These are phyloP conservation scores for Hemisphaericaspora xylofermentans DNA, from an alignment of 1,139 yeast genomes.

Conservation along the genomic window DNA sequence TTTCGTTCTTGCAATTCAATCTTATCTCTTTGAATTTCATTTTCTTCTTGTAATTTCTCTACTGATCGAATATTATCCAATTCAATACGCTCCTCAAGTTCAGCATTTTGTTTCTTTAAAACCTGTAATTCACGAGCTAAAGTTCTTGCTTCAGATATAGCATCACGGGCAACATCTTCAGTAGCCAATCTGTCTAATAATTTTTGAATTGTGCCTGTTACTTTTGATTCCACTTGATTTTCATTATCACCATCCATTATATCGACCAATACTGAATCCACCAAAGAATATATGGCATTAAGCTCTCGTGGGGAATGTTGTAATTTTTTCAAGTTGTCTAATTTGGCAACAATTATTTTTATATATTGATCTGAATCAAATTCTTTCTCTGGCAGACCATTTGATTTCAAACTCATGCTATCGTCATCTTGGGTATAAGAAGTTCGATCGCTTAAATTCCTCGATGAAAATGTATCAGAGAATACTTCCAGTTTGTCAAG, in stretches of 20 bases:
- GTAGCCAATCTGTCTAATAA: constrained; percentile 34
- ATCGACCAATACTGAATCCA: constrained; percentile 35
- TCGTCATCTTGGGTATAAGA: neutral
- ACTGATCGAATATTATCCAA: constrained; percentile 17
- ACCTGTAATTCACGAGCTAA: constrained; percentile 22
- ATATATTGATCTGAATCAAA: constrained; percentile 2
- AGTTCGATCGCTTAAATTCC: neutral
- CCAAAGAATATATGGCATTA: constrained; percentile 24
- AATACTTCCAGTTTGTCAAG: neutral
- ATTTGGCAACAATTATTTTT: constrained; percentile 22
- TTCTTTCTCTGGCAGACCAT: neutral
- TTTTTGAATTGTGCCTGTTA: constrained; percentile 30
- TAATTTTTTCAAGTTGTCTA: constrained; percentile 25
- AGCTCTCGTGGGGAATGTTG: constrained; percentile 23
- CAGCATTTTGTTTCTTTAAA: constrained; percentile 27
- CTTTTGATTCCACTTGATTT: constrained; percentile 22
- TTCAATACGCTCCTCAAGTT: constrained; percentile 23
- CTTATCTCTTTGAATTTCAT: constrained; percentile 18
- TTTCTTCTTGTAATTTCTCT: constrained; percentile 9
- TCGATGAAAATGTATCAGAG: neutral
- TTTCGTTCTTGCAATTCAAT: constrained; percentile 29
- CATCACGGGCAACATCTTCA: constrained; percentile 36
- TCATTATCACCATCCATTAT: constrained; percentile 22
- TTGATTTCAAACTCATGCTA: neutral
- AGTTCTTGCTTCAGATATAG: constrained; percentile 31